Evolutionary conservation across 1,284 basidiomycete species (phyloP), one percentile per base, ranked within the genome.

Genomic region (Fistulinella cinereoalba): DNA sequence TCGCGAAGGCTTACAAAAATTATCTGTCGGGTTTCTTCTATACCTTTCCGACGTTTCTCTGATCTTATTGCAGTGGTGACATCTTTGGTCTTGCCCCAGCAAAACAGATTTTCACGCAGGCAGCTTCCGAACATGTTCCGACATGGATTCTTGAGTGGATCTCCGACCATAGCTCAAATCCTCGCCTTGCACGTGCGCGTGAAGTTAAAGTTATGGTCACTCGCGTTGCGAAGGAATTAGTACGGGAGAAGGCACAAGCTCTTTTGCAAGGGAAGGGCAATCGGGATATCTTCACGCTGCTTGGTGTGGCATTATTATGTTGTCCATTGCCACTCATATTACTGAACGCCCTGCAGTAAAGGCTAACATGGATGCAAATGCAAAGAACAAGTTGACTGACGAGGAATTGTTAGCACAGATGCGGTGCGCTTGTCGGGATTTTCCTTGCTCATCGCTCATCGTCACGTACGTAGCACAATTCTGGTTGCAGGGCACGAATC

Each of bases 381-480:
- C 68, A 33, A 71, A 66, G 46, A 62, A 60, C 10, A 66, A 67
- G 41, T 60, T 83, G 43, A 72, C 54, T 8, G 73, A 79, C 12
- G 70, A 73, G 25, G 81, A 82, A 52, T 61, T 83, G 56, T 54
- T 77, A 1, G 66, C 76, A 1, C 76, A 80, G 56, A 77, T 84
- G 71, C 62, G 74, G 74, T 74, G 41, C 0, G 53, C 4, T 21
- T 25, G 9, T 5, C 18, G 25, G 12, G 12, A 27, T 0, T 15
- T 29, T 12, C n/a, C 4, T 16, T 5, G 1, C 18, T 32, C n/a
- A 3, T 11, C n/a, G 6, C 9, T 23, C 2, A 10, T 11, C 16
- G 12, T 12, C 16, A 15, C 1, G 6, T 10, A 18, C 27, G 13
- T 15, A 52, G 52, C 6, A 71, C 67, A 3, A 58, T 75, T 27